Percentiles rank a stretch among this genome's conserved stretches.
Evolutionary conservation across 2,329 filamentous ascomycete species (phyloP).

Genomic region (Huntiella decipiens): DNA sequence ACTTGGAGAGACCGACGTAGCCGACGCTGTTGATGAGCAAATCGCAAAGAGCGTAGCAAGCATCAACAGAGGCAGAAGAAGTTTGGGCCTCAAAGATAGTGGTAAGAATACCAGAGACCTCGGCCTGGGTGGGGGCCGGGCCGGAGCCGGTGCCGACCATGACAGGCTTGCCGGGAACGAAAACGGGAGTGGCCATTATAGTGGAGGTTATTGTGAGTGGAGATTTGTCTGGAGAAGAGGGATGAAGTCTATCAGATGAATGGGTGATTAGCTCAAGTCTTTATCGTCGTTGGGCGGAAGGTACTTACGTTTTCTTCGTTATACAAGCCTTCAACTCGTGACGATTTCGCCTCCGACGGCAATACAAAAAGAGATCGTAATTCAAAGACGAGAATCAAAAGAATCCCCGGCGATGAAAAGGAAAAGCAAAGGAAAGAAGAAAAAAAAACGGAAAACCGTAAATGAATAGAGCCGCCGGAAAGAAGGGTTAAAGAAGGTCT

Average conservation of each 20-base stretch:
- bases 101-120: constrained; percentile 44
- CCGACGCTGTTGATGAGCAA: constrained; percentile 35
- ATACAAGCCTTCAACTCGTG: constrained; percentile 17
- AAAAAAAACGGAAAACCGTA: background rate
- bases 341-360: constrained; percentile 14
- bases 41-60: constrained; percentile 41
- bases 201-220: background rate
- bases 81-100: constrained; percentile 51
- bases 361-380: background rate
- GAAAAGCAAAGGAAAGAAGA: background rate
- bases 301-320: too few relatives aligned
- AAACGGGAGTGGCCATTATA: constrained; percentile 5
- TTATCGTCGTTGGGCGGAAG: too few relatives aligned
- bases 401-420: background rate
- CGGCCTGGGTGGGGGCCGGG: constrained; percentile 44
- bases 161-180: constrained; percentile 15
- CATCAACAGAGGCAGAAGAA: constrained; percentile 49
- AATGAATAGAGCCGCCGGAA: background rate
- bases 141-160: constrained; percentile 29
- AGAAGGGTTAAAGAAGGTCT: background rate
- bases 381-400: background rate
- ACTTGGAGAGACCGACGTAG: constrained; percentile 31
- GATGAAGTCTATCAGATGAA: too few relatives aligned
- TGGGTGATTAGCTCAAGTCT: too few relatives aligned
- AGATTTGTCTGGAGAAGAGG: background rate